Conservation (phyloP, 352 stramenopile genomes). For the Globisporangium okanoganense region DNA sequence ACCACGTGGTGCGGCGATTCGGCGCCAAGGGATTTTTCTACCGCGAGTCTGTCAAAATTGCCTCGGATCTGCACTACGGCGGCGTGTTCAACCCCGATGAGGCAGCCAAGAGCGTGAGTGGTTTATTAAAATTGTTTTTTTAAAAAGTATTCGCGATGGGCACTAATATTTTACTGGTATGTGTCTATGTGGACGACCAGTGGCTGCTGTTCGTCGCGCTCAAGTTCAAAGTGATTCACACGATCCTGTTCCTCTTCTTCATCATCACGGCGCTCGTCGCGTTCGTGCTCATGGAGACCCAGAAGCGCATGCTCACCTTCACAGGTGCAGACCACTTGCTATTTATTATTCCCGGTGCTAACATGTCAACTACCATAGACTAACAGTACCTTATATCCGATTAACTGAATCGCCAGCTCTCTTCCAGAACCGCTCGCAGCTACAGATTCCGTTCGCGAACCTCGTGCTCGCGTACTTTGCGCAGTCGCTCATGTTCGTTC, state of each 20-base stretch:
- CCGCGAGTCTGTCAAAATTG: conserved; percentile 45
- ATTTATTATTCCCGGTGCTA: neutral
- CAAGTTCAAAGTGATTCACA: conserved; percentile 89
- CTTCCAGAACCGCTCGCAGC: conserved; percentile 77
- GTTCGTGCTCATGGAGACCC: conserved; percentile 92
- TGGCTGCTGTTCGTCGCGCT: conserved; percentile 43
- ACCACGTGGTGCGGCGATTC: conserved; percentile 80
- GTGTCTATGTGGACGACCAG: conserved; percentile 13
- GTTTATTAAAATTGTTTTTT: neutral
- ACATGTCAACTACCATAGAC: neutral
- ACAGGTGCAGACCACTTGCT: conserved; percentile 31
- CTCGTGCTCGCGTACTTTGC: conserved; percentile 88
- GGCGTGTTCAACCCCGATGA: conserved; percentile 45
- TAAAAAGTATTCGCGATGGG: neutral
- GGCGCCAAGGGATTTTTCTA: conserved; percentile 62
- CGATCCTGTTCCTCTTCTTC: conserved; percentile 94
- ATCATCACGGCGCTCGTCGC: conserved; percentile 89
- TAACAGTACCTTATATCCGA: neutral
- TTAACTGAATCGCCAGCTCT: conserved; percentile 44
- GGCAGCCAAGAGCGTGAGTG: conserved; percentile 28
- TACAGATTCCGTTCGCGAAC: conserved; percentile 63
- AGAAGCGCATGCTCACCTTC: conserved; percentile 92
- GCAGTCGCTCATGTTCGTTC: conserved; percentile 92
- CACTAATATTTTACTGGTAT: neutral
- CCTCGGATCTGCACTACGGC: conserved; percentile 67